Evolutionary conservation across 225 moss, liverwort and hornwort genomes (phyloP), one percentile per base, ranked within the genome.

Genomic region (Bryum argenteum): DNA sequence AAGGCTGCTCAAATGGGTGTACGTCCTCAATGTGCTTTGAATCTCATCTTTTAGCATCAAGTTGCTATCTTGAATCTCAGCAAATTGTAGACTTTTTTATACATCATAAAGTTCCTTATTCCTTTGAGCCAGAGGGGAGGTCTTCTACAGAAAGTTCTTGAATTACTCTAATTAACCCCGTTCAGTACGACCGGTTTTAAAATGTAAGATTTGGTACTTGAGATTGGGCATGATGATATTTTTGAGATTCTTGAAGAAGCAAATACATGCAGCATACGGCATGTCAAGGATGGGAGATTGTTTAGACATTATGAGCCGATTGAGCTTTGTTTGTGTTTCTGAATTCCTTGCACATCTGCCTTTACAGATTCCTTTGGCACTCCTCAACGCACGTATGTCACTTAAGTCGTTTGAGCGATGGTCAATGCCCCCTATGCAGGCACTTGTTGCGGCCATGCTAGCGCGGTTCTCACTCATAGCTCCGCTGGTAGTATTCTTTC

Each of bases 371-470:
- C 80, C 86, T 15, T 77, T 97, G 89, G 94, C 92, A 38, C 81
- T 97, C 66, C 82, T 97, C 37, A 92, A 97, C 70, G 97, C 94
- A 61, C 90, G 86, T 58, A 92, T 97, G 82, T 97, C 97, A 45
- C 69, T 74, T 9, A 82, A 80, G 64, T 97, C 97, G 50, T 81
- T 86, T 71, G 84, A 88, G 74, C 85, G 92, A 37, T 97, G 97
- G 97, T 91, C 89, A 44, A 39, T 87, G 24, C 45, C 77, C 56
- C 82, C 82, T 66, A 67, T 80, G 47, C 84, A 73, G 61, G 40
- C 78, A 40, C 75, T 97, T 60, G 84, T 84, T 28, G 73, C 77
- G 54, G 79, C 90, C 65, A 88, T 97, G 59, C 74, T 97, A 20
- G 82, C 92, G 62, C 83, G 71, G 57, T 97, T 97, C 66, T 85